Base-by-base conservation (phyloP, 768 basidiomycete genomes). In the Neoboletus brunneissimus region DNA sequence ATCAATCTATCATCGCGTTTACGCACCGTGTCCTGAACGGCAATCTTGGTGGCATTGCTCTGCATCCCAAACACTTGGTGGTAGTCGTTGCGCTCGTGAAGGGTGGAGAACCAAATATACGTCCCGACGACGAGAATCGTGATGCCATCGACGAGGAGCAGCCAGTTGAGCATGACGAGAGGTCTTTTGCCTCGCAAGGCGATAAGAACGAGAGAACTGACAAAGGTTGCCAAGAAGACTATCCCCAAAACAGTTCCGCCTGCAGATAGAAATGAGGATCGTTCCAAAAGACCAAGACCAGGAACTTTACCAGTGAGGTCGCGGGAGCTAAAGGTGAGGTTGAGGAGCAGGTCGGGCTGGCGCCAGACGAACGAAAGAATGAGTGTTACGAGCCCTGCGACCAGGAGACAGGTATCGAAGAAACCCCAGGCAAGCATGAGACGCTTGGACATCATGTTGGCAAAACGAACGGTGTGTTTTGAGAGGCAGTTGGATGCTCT, bases 61-160 rank as follows among this genome's bases (percentile, higher is more conserved):
- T 79, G 77, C 48, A 70, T 70, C 13, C 75, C 57, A 80, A 86
- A 95, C 25, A 83, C 72, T 0, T 57, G 57, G 58, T 83, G 80
- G 73, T 86, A 95, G 63, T 89, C 83, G 43, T 74, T 72, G 27
- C 87, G 83, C 68, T 92, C 87, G 53, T 79, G 72, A 18, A 95
- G 77, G 6, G 92, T 91, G 67, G 75, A 90, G 73, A 88, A 84
- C 94, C 94, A 96, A 49, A 95, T 75, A 61, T 82, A 80, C 22
- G 86, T 81, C 57, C 89, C 92, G 27, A 91, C 73, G 51, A 85
- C 64, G 48, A 87, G 72, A 41, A 88, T 79, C 25, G 79, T 77
- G 43, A 88, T 61, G 9, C 79, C 80, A 64, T 94, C 86, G 40
- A 78, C 54, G 35, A 94, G 70, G 51, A 94, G 84, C 27, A 78